Percentiles rank a stretch among this genome's conserved stretches.
These are phyloP conservation scores for Chaetothyriales sp. DNA, from an alignment of 2,329 filamentous ascomycete species.

Conservation along the genomic window DNA sequence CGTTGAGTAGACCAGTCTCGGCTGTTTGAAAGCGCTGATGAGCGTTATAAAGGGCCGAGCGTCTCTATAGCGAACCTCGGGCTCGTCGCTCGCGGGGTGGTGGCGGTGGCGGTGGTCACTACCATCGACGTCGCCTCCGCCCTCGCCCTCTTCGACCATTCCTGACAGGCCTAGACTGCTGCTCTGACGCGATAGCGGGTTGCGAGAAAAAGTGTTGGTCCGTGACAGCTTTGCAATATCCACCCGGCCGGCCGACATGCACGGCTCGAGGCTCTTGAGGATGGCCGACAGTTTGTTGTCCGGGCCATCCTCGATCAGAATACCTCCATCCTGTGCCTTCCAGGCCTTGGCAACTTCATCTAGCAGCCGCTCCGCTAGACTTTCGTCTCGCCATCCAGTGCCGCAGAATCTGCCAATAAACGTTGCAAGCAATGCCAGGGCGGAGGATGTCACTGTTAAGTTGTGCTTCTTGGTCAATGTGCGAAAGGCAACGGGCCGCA, in stretches of 20 bases:
- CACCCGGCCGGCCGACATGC: conserved; percentile 65
- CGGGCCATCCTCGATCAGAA: conserved; percentile 74
- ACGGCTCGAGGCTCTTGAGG: conserved; percentile 66
- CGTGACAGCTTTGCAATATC: conserved; percentile 33
- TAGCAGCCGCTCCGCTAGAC: conserved; percentile 76
- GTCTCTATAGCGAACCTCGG: conserved; percentile 49
- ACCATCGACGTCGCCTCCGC: conserved; percentile 26
- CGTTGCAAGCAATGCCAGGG: conserved; percentile 65
- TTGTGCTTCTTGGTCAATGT: conserved; percentile 97
- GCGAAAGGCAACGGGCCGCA: conserved; percentile 81
- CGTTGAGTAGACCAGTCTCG: conserved; percentile 35
- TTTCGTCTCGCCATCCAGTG: conserved; percentile 90
- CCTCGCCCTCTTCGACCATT: conserved; percentile 31
- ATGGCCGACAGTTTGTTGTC: conserved; percentile 62
- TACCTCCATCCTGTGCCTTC: conserved; percentile 77
- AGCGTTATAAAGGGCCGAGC: conserved; percentile 72
- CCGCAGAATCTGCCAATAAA: conserved; percentile 93
- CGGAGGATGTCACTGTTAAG: conserved; percentile 74
- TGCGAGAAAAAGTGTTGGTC: conserved; percentile 28
- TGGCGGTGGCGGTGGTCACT: conserved; percentile 24
- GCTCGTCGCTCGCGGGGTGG: conserved; percentile 36
- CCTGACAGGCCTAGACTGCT: conserved; percentile 47
- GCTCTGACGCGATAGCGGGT: conserved; percentile 48
- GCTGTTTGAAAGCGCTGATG: conserved; percentile 71
- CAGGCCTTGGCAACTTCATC: conserved; percentile 83